phyloP scores from a whole-genome alignment of 1,139 yeast genomes.

The Magnusiomyces magnusii region DNA sequence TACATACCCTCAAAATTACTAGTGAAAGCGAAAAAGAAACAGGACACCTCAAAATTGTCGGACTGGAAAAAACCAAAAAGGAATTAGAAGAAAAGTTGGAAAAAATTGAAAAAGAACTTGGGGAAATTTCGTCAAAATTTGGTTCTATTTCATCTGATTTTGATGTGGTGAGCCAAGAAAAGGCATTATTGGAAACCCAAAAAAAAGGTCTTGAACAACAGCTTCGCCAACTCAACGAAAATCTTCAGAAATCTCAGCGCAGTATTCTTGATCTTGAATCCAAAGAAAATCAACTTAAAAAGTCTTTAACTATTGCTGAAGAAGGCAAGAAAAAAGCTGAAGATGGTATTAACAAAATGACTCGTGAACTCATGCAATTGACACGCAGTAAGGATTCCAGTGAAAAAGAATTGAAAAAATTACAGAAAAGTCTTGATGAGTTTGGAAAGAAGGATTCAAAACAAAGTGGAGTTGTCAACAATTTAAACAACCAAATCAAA shows the following conservation, averaged over 20 bases:
- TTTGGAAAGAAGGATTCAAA: conserved; percentile 20
- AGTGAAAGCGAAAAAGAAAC: conserved; percentile 19
- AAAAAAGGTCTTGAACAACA: conserved; percentile 17
- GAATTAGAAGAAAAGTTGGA: conserved; percentile 16
- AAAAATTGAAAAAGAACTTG: conserved; percentile 14
- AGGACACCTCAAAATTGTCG: conserved; percentile 18
- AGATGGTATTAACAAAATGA: conserved; percentile 86
- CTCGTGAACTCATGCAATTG: conserved; percentile 64
- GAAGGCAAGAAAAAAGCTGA: conserved; percentile 63
- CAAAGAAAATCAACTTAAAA: conserved; percentile 35
- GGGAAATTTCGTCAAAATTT: conserved; percentile 15
- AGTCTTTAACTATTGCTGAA: conserved; percentile 37
- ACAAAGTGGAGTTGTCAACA: conserved; percentile 14
- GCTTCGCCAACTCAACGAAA: conserved; percentile 14
- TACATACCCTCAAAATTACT: conserved; percentile 22
- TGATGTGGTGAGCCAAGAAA: conserved; percentile 15
- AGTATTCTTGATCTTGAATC: conserved; percentile 25
- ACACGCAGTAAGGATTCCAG: conserved; percentile 51
- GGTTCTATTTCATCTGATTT: conserved; percentile 14
- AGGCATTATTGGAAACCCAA: conserved; percentile 11
- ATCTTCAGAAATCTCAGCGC: conserved; percentile 19
- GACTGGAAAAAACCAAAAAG: conserved; percentile 20
- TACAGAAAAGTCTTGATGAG: conserved; percentile 22
- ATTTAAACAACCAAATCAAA: conserved; percentile 18
- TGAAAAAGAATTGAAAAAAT: conserved; percentile 39